Conservation (phyloP, 495 filamentous ascomycete species). For the Alectoria sarmentosa region DNA sequence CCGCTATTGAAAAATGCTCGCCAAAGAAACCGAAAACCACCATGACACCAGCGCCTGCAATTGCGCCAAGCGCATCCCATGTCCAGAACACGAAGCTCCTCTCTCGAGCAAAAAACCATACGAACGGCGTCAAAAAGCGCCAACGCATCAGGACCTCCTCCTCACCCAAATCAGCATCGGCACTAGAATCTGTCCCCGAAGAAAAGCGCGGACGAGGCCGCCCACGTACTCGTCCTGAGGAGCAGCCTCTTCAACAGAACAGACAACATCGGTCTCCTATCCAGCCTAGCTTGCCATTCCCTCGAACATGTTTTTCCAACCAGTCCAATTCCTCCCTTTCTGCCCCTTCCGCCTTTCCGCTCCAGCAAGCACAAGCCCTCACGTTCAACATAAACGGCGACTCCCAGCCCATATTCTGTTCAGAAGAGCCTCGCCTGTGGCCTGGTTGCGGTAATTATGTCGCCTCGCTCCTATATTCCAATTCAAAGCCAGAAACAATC, state of each 20-base stretch:
- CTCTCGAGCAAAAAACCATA: neutral
- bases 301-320: neutral
- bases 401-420: neutral
- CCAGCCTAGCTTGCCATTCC: neutral
- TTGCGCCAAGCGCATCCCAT: neutral
- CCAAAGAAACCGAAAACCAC: neutral
- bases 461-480: neutral
- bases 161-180: neutral
- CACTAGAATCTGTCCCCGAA: neutral
- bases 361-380: neutral
- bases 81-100: neutral
- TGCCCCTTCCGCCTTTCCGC: neutral
- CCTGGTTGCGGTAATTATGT: neutral
- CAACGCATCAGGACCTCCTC: neutral
- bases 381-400: neutral
- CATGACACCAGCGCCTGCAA: neutral
- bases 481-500: neutral
- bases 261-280: neutral
- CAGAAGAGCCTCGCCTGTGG: conserved; percentile 3
- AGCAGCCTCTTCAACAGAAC: neutral
- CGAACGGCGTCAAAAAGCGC: neutral
- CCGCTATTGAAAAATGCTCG: neutral
- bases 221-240: neutral
- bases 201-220: neutral
- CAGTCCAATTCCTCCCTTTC: neutral